Percentiles rank a stretch among this genome's conserved stretches.
phyloP scores from a whole-genome alignment of 1,139 yeast genomes.

The Taphrina wiesneri region DNA sequence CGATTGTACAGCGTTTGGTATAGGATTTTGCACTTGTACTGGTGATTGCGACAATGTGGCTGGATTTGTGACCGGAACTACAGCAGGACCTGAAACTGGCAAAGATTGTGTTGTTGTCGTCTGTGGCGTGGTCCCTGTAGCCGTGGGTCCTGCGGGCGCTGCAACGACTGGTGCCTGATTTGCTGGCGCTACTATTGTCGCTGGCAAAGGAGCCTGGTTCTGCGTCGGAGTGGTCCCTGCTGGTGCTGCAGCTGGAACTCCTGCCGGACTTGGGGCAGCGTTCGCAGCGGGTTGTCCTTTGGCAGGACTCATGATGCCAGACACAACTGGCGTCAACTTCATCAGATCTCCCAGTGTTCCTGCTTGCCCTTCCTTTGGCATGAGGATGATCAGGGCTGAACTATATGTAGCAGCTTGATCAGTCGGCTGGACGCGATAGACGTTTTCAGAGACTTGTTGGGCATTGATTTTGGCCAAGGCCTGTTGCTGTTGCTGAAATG shows the following conservation, averaged over 20 bases:
- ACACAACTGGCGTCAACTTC: background rate
- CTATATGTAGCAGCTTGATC: conserved; percentile 9
- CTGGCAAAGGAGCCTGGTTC: conserved; percentile 1
- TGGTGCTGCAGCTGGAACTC: background rate
- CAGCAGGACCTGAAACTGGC: background rate
- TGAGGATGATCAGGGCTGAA: conserved; percentile 12
- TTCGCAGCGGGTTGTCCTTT: background rate
- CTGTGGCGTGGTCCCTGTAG: background rate
- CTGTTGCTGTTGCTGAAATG: conserved; percentile 11
- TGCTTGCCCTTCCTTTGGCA: conserved; percentile 1
- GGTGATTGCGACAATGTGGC: background rate
- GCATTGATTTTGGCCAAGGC: conserved; percentile 14
- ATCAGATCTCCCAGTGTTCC: conserved; percentile 9
- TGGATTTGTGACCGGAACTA: background rate
- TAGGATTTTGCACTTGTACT: background rate
- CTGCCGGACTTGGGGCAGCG: background rate
- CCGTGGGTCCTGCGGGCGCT: background rate
- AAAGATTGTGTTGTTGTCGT: background rate
- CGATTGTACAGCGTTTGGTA: background rate
- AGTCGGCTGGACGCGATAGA: conserved; percentile 12
- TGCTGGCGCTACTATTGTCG: background rate
- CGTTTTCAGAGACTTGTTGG: conserved; percentile 17
- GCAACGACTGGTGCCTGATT: background rate
- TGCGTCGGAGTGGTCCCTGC: background rate
- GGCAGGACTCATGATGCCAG: conserved; percentile 2